Conservation (phyloP, 129 eudicot genomes). For the Helichrysum umbraculigerum region DNA sequence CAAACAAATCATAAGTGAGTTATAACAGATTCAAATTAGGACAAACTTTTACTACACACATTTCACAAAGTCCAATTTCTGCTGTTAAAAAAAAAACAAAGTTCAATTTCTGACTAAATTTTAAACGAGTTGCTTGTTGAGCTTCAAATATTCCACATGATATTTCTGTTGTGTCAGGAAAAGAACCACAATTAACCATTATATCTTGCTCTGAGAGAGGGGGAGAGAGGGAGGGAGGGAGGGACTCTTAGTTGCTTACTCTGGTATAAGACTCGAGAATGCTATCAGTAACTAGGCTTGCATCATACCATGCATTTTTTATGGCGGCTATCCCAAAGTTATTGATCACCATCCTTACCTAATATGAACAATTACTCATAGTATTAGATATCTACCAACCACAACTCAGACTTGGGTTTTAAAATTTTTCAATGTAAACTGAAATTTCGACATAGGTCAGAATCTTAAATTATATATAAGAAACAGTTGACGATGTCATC, state of each 20-base stretch:
- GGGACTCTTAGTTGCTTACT: constrained; percentile 44
- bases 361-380: constrained; percentile 13
- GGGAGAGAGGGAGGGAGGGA: background rate
- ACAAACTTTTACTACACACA: background rate
- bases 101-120: background rate
- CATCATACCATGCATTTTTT: constrained; percentile 80
- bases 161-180: too few relatives aligned
- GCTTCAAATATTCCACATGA: too few relatives aligned
- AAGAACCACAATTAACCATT: background rate
- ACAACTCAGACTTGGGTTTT: background rate
- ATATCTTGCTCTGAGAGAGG: background rate
- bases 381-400: background rate
- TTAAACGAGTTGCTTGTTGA: background rate
- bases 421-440: background rate
- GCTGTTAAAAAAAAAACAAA: too few relatives aligned
- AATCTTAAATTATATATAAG: too few relatives aligned
- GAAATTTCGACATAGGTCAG: constrained; percentile 4
- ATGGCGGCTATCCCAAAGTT: constrained; percentile 72
- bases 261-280: constrained; percentile 77
- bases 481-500: too few relatives aligned
- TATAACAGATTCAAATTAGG: background rate
- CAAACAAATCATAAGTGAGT: constrained; percentile 18
- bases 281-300: constrained; percentile 71
- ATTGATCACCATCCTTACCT: constrained; percentile 77
- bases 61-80: constrained; percentile 13